A percentile compares a stretch with the other conserved stretches of the same genome.
Conservation (phyloP, 192 early-diverging fungal species). For the Mortierella claussenii region DNA sequence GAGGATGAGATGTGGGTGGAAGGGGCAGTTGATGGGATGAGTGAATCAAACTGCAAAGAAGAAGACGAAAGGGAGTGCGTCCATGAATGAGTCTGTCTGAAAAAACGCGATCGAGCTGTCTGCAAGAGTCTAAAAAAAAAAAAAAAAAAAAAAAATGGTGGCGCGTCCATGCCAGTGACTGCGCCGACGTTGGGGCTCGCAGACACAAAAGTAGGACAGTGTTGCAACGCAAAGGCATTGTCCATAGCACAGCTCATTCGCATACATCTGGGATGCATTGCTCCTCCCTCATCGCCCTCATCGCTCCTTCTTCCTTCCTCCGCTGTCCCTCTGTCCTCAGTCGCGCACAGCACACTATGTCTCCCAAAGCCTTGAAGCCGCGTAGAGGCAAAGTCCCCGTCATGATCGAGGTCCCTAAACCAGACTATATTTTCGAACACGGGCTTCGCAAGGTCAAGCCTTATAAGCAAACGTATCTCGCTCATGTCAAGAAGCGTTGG, state of each 20-base stretch:
- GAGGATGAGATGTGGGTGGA: no score
- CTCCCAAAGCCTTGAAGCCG: constrained; percentile 22
- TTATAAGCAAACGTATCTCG: constrained; percentile 32
- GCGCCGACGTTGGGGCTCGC: no score
- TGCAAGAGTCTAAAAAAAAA: neutral
- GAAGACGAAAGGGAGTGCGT: no score
- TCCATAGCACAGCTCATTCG: no score
- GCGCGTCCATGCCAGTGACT: neutral
- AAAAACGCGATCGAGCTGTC: constrained; percentile 3
- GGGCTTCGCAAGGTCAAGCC: constrained; percentile 43
- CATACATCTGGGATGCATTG: neutral
- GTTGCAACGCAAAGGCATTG: no score
- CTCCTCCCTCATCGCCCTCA: neutral
- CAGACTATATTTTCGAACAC: constrained; percentile 33
- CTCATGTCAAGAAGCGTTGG: constrained; percentile 48
- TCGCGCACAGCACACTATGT: neutral
- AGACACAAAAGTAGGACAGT: no score
- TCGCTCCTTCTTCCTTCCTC: constrained; percentile 9
- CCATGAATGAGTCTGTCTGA: no score
- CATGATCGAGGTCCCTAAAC: neutral
- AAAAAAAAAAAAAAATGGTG: constrained; percentile 2
- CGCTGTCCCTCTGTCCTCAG: neutral
- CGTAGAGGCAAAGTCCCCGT: constrained; percentile 15
- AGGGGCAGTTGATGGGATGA: neutral
- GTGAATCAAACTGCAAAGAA: neutral